A percentile compares a stretch with the other conserved stretches of the same genome.
Conservation (phyloP, 2,329 filamentous ascomycete species). For the Aureobasidium sp. region DNA sequence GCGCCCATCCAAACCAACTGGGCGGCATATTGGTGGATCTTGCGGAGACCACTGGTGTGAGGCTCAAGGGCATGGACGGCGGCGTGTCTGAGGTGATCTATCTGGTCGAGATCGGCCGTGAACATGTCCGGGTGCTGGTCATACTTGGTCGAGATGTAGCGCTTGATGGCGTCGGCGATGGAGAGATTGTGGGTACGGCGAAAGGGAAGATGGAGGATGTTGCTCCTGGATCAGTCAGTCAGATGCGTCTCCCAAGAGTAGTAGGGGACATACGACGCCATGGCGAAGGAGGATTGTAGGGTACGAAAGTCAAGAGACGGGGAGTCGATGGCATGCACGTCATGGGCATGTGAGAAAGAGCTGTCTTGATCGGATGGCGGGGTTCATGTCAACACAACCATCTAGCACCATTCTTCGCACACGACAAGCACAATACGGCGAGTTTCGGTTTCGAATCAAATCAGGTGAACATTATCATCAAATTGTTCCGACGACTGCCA, state of each 20-base stretch:
- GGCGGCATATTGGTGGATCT: conserved; percentile 84
- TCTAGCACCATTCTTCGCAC: no score
- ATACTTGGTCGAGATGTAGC: conserved; percentile 97
- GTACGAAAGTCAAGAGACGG: neutral
- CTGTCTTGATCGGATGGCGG: no score
- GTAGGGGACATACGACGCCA: conserved; percentile 4
- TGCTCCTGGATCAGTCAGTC: conserved; percentile 29
- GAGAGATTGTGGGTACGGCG: conserved; percentile 74
- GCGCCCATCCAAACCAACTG: conserved; percentile 89
- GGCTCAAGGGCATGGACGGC: conserved; percentile 86
- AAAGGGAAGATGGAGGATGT: conserved; percentile 76
- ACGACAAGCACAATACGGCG: no score
- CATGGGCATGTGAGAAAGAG: no score
- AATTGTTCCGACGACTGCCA: no score
- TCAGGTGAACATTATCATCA: no score
- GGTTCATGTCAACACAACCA: no score
- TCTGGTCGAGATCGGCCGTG: conserved; percentile 74
- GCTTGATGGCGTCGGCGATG: conserved; percentile 74
- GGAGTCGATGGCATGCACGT: conserved; percentile 4
- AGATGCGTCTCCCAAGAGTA: neutral
- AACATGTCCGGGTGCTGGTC: conserved; percentile 99
- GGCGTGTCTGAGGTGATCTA: conserved; percentile 74
- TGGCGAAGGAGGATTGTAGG: neutral
- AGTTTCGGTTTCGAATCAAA: no score
- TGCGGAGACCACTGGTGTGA: conserved; percentile 76